Base-by-base conservation (phyloP, 139 green algal species). In the Micractinium sp. region DNA sequence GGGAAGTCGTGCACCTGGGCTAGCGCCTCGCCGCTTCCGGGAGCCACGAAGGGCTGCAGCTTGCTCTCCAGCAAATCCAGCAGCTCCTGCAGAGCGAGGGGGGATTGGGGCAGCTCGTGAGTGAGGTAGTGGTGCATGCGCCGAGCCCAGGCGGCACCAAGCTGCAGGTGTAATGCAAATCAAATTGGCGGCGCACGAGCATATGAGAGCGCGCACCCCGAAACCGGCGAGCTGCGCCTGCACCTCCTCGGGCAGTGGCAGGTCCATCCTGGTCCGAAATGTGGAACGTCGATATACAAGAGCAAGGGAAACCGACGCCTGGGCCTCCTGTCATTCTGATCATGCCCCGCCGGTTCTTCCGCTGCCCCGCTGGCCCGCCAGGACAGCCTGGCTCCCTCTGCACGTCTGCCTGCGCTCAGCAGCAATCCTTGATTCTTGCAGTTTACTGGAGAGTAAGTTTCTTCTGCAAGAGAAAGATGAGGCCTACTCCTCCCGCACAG, bases 11-110 rank as follows among this genome's bases (percentile, higher is more conserved):
- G 41, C 61, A 85, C 88, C 76, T 85, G n/a, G 15, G 41, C 14
- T 23, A 85, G 29, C 22, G 27, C 13, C 0, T 53, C 23, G 33
- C 36, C 79, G 25, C 19, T 35, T 61, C 7, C 18, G 0, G 4
- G 0, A 4, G 71, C 71, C 31, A 88, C 41, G 29, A 86, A 91
- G 2, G 53, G 88, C 56, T 89, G 66, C 39, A 85, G 35, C 63
- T 35, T 82, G 53, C 18, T 56, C 73, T 91, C 81, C 33, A 91
- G 41, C 38, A n/a, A 39, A n/a, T 33, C 33, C 47, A 91, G 63
- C n/a, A 81, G 18, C 36, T 81, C 73, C 88, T 91, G 88, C 82
- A 60, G 41, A 16, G 2, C 14, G 27, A 1, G 47, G 35, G 27
- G 18, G 25, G 22, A 1, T 67, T 25, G 31, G 23, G 15, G 13